Percentiles rank a stretch among this genome's conserved stretches.
These are phyloP conservation scores for Hypoxylon intermedium DNA, from an alignment of 495 filamentous ascomycete species.

Conservation along the genomic window DNA sequence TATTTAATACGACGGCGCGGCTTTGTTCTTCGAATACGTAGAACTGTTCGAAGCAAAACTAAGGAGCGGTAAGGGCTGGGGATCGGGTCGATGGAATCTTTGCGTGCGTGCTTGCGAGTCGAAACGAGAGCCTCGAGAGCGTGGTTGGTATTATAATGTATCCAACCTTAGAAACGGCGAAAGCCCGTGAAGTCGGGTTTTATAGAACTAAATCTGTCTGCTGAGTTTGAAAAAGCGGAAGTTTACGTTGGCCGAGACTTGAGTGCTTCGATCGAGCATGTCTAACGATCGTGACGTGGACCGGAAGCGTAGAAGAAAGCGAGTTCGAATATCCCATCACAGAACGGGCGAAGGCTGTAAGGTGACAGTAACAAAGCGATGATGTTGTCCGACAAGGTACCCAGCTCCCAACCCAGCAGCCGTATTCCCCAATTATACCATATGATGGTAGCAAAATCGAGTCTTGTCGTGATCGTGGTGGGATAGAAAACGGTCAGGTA, in stretches of 20 bases:
- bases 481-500: slow-evolving; percentile 28
- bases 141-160: slow-evolving; percentile 17
- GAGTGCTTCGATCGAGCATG: slow-evolving; percentile 30
- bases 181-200: slow-evolving; percentile 3
- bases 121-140: slow-evolving; percentile 4
- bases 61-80: slow-evolving; percentile 1
- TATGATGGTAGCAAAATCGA: slow-evolving; percentile 22
- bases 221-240: slow-evolving; percentile 25
- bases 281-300: slow-evolving; percentile 14
- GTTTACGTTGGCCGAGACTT: slow-evolving; percentile 14
- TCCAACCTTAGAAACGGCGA: slow-evolving; percentile 7
- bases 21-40: slow-evolving; percentile 15
- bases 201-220: neutral
- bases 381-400: slow-evolving; percentile 21
- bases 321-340: slow-evolving; percentile 9
- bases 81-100: neutral
- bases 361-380: slow-evolving; percentile 27
- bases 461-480: slow-evolving; percentile 16
- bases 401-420: slow-evolving; percentile 33
- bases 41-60: neutral
- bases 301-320: slow-evolving; percentile 11
- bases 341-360: slow-evolving; percentile 1
- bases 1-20: slow-evolving; percentile 13
- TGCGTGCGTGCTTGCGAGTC: neutral
- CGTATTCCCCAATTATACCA: slow-evolving; percentile 29